Conservation (phyloP, 768 basidiomycete genomes). For the Cyclocybe aegerita region DNA sequence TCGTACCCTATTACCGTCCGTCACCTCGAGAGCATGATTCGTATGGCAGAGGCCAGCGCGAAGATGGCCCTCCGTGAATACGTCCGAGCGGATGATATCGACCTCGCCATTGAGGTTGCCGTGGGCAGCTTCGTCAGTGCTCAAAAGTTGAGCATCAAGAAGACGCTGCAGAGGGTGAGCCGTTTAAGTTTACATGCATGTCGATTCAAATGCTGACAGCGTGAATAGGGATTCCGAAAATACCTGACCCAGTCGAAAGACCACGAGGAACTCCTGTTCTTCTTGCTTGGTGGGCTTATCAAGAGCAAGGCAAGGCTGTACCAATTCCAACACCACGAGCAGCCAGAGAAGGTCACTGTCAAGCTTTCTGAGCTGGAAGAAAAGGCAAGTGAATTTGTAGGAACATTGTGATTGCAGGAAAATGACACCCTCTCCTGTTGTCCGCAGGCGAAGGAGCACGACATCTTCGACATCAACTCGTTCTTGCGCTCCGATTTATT, state of each 20-base stretch:
- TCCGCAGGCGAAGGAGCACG: constrained; percentile 88
- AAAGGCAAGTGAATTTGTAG: constrained; percentile 51
- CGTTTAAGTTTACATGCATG: neutral
- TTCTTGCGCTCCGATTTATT: constrained; percentile 89
- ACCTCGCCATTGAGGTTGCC: constrained; percentile 94
- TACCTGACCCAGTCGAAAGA: constrained; percentile 95
- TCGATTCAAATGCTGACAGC: constrained; percentile 1
- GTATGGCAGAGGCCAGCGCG: constrained; percentile 97
- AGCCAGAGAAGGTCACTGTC: constrained; percentile 76
- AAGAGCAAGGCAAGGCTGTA: constrained; percentile 90
- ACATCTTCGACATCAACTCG: constrained; percentile 86
- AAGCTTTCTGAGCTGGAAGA: constrained; percentile 84
- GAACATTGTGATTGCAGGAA: neutral
- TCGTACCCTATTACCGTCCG: constrained; percentile 98
- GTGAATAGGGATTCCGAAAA: constrained; percentile 85
- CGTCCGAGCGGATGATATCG: constrained; percentile 94
- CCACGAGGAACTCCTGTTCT: constrained; percentile 92
- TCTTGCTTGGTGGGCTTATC: constrained; percentile 89
- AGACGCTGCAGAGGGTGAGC: constrained; percentile 90
- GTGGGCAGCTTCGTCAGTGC: constrained; percentile 94
- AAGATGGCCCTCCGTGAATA: constrained; percentile 98
- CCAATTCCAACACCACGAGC: constrained; percentile 72
- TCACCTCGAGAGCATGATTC: constrained; percentile 98
- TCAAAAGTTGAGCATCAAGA: constrained; percentile 99
- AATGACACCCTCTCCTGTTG: constrained; percentile 2